Evolutionary conservation across 1,284 basidiomycete species (phyloP).

Genomic region (Ustilago lituana): DNA sequence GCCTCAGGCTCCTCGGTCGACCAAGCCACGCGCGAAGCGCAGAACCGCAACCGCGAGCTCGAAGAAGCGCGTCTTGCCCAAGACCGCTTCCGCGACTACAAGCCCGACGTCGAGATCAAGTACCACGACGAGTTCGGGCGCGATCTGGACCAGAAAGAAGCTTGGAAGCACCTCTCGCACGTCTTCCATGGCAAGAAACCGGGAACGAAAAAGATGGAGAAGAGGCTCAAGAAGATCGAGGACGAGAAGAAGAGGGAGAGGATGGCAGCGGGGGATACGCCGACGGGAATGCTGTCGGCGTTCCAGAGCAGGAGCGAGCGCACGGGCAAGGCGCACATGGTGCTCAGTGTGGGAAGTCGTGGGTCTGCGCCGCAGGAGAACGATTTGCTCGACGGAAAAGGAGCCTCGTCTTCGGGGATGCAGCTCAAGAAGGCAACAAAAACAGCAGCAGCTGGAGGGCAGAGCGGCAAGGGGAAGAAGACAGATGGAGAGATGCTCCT

Average conservation of each 20-base stretch:
- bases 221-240: conserved; percentile 58
- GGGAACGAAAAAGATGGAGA: conserved; percentile 63
- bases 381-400: conserved; percentile 47
- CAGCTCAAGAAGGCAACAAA: conserved; percentile 26
- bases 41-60: conserved; percentile 89
- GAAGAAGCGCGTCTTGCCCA: conserved; percentile 84
- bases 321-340: conserved; percentile 66
- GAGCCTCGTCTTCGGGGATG: conserved; percentile 1
- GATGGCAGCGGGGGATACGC: conserved; percentile 65
- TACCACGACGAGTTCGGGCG: conserved; percentile 94
- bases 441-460: background rate
- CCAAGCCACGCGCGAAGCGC: conserved; percentile 91
- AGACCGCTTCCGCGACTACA: conserved; percentile 90
- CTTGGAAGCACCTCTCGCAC: conserved; percentile 68
- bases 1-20: conserved; percentile 73
- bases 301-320: conserved; percentile 60
- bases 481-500: conserved; percentile 12
- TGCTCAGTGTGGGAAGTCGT: conserved; percentile 61
- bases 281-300: conserved; percentile 59
- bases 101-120: conserved; percentile 93
- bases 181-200: conserved; percentile 65
- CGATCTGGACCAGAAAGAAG: conserved; percentile 85
- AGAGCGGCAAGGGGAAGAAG: conserved; percentile 6
- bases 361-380: conserved; percentile 62
- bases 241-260: conserved; percentile 62